Conservation (phyloP, 2,329 filamentous ascomycete genomes). For the Tolypocladium endophyticum region DNA sequence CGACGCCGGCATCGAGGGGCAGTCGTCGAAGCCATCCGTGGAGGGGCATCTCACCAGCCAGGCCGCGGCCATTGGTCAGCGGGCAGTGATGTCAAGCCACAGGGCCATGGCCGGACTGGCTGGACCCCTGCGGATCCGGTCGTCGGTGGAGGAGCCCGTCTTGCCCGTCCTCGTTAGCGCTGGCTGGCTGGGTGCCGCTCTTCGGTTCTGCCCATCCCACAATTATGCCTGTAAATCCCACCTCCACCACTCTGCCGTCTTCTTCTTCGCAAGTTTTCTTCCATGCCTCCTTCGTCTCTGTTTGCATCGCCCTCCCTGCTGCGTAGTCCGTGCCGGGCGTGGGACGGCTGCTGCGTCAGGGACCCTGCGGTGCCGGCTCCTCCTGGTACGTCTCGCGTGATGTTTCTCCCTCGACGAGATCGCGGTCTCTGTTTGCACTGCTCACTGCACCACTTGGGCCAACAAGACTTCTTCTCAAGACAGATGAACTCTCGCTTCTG, state of each 20-base stretch:
- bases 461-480: neutral
- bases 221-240: neutral
- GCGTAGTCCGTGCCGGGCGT: neutral
- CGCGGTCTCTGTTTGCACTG: neutral
- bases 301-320: neutral
- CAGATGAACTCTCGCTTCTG: neutral
- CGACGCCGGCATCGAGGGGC: neutral
- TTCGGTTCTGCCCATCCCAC: conserved; percentile 1
- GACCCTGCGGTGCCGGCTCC: neutral
- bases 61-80: neutral
- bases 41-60: neutral
- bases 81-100: neutral
- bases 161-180: neutral
- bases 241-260: neutral
- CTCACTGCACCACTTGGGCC: neutral
- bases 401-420: neutral
- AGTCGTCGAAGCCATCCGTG: neutral
- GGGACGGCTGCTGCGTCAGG: neutral
- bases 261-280: neutral
- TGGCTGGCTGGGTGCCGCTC: neutral
- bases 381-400: neutral
- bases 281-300: neutral
- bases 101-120: neutral
- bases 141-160: neutral
- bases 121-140: neutral